These are phyloP conservation scores for Ophiocordyceps robertsii DNA, from an alignment of 2,329 filamentous ascomycete species.

Conservation along the genomic window DNA sequence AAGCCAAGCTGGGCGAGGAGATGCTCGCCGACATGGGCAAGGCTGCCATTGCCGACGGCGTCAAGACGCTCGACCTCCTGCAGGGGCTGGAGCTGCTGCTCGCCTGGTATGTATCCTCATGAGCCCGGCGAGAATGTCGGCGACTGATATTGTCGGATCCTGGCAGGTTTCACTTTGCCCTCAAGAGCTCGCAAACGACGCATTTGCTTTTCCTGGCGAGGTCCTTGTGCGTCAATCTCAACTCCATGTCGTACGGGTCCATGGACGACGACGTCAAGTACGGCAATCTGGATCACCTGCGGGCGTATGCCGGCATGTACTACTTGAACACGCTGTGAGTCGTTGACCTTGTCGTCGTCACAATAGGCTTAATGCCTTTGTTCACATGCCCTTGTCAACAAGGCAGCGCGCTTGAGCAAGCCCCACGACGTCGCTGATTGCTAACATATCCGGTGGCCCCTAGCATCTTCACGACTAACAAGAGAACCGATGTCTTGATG, in stretches of 20 bases:
- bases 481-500: constrained; percentile 34
- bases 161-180: constrained; percentile 30
- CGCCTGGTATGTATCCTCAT: constrained; percentile 24
- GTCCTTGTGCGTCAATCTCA: constrained; percentile 29
- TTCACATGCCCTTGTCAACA: no score
- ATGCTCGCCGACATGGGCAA: constrained; percentile 28
- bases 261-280: constrained; percentile 10
- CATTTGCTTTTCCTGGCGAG: constrained; percentile 34
- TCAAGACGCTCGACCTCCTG: constrained; percentile 31
- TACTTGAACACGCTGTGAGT: constrained; percentile 36
- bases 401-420: no score
- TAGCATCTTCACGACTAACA: constrained; percentile 30
- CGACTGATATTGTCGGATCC: neutral
- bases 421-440: neutral
- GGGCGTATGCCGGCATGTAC: constrained; percentile 34
- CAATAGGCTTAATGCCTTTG: no score
- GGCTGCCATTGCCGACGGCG: constrained; percentile 25
- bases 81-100: constrained; percentile 31
- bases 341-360: neutral
- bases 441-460: neutral
- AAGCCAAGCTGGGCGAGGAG: constrained; percentile 28
- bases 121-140: no score
- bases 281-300: constrained; percentile 26
- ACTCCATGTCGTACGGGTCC: constrained; percentile 12
- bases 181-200: constrained; percentile 35